Evolutionary conservation across 2,329 filamentous ascomycete species (phyloP).

Genomic region (Albifimbria verrucaria): DNA sequence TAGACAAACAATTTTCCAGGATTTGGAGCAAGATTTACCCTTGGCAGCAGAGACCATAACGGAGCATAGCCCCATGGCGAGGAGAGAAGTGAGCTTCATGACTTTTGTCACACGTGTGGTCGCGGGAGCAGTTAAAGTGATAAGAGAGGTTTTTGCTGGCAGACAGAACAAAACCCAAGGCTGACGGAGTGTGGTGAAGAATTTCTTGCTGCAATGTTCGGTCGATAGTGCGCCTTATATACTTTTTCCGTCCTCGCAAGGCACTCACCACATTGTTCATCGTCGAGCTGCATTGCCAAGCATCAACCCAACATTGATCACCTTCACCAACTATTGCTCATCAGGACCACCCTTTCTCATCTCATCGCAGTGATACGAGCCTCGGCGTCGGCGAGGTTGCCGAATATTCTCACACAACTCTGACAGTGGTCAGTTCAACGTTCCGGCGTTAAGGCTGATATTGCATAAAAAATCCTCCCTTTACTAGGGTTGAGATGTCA

Average conservation of each 20-base stretch:
- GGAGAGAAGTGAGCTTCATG: conserved; percentile 2
- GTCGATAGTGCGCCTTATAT: background rate
- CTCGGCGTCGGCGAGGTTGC: background rate
- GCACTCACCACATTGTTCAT: background rate
- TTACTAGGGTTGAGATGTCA: background rate
- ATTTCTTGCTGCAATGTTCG: background rate
- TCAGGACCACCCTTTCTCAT: background rate
- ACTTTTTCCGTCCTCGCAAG: background rate
- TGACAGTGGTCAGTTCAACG: background rate
- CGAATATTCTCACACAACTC: background rate
- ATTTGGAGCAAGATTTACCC: background rate
- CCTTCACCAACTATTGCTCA: background rate
- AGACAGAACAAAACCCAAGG: background rate
- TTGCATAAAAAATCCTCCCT: background rate
- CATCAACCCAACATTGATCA: background rate
- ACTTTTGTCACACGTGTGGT: background rate
- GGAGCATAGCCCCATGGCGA: background rate
- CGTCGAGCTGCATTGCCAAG: background rate
- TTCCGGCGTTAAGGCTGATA: background rate
- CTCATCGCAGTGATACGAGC: background rate
- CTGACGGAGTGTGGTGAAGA: background rate
- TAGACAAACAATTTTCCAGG: background rate
- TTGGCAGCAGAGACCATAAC: background rate
- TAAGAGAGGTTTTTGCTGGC: background rate
- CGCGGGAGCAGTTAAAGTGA: background rate